Evolutionary conservation across 805 yeast species (phyloP), one percentile per base, ranked within the genome.

Genomic region (Starmera quercuum): DNA sequence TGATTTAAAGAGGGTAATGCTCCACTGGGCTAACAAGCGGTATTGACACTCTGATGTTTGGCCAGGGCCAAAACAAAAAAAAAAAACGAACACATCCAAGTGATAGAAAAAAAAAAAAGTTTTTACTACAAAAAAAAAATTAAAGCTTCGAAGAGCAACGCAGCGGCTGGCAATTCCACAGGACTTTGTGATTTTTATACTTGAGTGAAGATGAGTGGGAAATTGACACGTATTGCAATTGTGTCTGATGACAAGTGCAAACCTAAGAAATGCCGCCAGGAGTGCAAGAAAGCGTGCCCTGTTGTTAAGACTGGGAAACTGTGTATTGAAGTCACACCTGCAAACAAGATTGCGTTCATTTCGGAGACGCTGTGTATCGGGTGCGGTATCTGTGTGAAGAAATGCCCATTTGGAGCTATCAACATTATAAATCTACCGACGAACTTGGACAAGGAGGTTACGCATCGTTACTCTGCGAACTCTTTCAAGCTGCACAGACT

Each of bases 371-470:
- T 92, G 56, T 92, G 98, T 73, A 90, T 92, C 51, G 98, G 98
- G 59, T 92, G 98, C 72, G 98, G 98, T 87, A 92, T 92, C 50
- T 92, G 98, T 74, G 95, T 88, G 34, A 92, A 92, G 63, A 92
- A 87, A 59, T 92, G 98, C 65, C 98, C 98, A 20, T 92, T 92
- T 56, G 95, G 90, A 53, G 98, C 98, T 43, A 88, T 92, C 53
- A 83, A 75, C 54, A 92, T 92, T 57, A 92, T 92, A 68, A 92
- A 92, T 57, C 71, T 92, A 59, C 98, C 98, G 44, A 90, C 97
- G 13, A 88, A 92, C 60, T 72, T 92, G 57, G 97, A 90, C 35
- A 66, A 70, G 31, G 90, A 92, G 60, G 94, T 88, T 36, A 87
- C 97, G 25, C 97, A 92, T 63, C 78, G 98, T 69, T 92, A 92